Conservation (phyloP, 1,284 basidiomycete species). For the Phylloporus sp. region DNA sequence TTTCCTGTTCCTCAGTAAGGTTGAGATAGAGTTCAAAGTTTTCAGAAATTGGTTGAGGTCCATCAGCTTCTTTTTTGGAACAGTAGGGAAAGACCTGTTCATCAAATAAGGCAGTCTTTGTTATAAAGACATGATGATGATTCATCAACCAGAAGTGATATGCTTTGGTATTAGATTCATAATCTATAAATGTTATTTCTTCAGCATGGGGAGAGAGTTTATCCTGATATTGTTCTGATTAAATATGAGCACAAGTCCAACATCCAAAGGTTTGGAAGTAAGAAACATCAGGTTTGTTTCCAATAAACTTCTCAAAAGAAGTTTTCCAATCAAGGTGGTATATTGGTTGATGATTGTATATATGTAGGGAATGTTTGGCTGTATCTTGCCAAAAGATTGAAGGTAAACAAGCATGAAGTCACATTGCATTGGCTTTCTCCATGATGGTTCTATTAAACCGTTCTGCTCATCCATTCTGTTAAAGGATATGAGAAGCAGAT, state of each 20-base stretch:
- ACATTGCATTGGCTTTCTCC: not conserved
- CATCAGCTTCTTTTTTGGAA: too few species aligned
- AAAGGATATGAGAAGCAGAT: not conserved
- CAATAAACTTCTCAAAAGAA: not conserved
- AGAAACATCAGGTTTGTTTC: not conserved
- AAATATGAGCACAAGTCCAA: not conserved
- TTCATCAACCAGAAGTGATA: too few species aligned
- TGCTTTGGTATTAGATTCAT: too few species aligned
- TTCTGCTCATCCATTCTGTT: not conserved
- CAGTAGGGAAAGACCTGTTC: too few species aligned
- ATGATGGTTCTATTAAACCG: not conserved
- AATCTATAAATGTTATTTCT: too few species aligned
- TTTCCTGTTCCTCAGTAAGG: too few species aligned
- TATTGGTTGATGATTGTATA: not conserved
- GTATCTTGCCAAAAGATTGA: not conserved
- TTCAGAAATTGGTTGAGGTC: too few species aligned
- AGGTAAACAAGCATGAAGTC: not conserved
- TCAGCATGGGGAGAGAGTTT: too few species aligned
- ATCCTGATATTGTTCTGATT: too few species aligned
- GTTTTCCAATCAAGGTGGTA: not conserved
- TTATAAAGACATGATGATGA: too few species aligned
- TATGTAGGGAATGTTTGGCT: not conserved
- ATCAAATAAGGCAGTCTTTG: too few species aligned
- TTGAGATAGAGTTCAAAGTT: too few species aligned
- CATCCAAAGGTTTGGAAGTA: not conserved